Conservation (phyloP, 768 basidiomycete genomes). For the Agrocybe praecox region DNA sequence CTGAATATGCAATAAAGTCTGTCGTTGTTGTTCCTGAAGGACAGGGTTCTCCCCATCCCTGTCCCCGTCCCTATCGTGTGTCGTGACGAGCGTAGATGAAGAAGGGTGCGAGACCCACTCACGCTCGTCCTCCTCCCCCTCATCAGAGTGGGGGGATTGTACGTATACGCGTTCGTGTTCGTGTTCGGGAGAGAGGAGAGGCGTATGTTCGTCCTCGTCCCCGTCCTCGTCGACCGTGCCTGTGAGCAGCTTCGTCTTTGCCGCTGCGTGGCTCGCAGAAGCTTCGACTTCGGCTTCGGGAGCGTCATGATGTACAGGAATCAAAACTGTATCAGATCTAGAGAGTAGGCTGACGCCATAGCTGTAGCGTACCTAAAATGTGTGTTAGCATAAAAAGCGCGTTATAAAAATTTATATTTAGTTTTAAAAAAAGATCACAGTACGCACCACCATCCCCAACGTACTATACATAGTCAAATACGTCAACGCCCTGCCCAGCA, state of each 20-base stretch:
- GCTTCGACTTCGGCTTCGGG: no score
- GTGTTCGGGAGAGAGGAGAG: conserved; percentile 24
- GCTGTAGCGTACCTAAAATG: conserved; percentile 81
- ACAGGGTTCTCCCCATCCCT: no score
- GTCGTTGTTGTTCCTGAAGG: neutral
- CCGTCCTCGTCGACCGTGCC: conserved; percentile 22
- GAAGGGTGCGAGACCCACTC: conserved; percentile 15
- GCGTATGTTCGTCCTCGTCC: conserved; percentile 33
- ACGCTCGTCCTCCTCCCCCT: neutral
- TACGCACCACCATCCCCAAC: conserved; percentile 91
- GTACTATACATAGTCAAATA: conserved; percentile 94
- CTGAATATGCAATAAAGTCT: neutral
- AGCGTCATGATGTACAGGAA: neutral
- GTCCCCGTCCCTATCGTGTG: neutral
- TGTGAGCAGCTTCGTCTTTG: conserved; percentile 4
- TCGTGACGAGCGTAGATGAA: conserved; percentile 7
- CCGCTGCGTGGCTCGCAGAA: neutral
- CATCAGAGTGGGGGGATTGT: no score
- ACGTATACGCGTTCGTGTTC: neutral
- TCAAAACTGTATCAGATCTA: conserved; percentile 55
- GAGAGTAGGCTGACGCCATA: conserved; percentile 86
- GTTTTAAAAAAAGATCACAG: neutral
- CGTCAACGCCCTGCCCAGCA: conserved; percentile 89
- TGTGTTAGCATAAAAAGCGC: neutral
- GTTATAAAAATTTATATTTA: neutral